phyloP scores from a whole-genome alignment of 2,329 filamentous ascomycete genomes.

The Colletotrichum camelliae region DNA sequence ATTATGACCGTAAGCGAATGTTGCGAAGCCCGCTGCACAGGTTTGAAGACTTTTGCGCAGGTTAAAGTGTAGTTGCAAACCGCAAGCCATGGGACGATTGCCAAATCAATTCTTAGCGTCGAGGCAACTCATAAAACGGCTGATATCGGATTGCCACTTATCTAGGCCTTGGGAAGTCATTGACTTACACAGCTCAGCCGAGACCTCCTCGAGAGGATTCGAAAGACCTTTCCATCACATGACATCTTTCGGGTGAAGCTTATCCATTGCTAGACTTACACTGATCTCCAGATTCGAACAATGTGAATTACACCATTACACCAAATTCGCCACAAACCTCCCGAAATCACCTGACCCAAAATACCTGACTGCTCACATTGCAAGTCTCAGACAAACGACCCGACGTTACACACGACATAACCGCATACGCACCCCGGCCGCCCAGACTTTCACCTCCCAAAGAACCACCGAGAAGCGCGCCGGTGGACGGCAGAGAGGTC shows the following conservation, averaged over 20 bases:
- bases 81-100: background rate
- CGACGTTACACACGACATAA: background rate
- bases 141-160: background rate
- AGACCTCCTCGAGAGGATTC: background rate
- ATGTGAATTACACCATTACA: background rate
- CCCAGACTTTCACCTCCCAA: background rate
- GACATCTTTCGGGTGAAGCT: background rate
- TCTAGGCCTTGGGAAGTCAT: background rate
- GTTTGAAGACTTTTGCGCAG: background rate
- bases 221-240: background rate
- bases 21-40: background rate
- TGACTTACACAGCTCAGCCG: background rate
- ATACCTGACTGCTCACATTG: background rate
- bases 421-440: background rate
- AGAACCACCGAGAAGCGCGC: background rate
- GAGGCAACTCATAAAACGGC: background rate
- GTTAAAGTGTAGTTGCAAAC: background rate
- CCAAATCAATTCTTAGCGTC: background rate
- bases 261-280: background rate
- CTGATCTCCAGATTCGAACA: background rate
- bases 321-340: background rate
- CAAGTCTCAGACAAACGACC: background rate
- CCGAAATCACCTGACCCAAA: background rate
- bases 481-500: background rate
- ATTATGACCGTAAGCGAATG: fast-evolving